Base-by-base conservation (phyloP, 345 rosid species). In the Syzygium aromaticum region DNA sequence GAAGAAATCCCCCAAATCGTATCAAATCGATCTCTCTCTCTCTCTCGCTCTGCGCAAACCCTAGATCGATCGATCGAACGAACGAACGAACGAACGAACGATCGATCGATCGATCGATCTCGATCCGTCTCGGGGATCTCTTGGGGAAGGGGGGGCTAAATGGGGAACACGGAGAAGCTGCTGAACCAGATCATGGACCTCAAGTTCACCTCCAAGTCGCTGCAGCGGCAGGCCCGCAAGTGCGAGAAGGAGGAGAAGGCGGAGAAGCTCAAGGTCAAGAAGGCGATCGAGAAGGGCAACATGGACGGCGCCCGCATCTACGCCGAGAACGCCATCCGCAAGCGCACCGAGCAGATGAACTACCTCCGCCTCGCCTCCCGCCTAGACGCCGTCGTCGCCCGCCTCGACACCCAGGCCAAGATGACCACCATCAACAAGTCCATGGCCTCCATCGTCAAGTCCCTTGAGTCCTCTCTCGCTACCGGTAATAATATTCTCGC, bases 241-340 rank as follows among this genome's bases (percentile, higher is more conserved):
- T 98, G 99, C 94, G 99, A 98, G 96, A 98, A 98, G 94, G 99
- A 96, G 16, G 99, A 96, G 96, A 98, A 98, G 57, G 86, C 96
- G n/a, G 99, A 96, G 94, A 96, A 96, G 87, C 88, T 98, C 87
- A 98, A 96, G 92, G 97, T 96, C 52, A 96, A 98, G 93, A 98
- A 98, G 92, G 99, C 99, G 84, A 98, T 96, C 88, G 99, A 98
- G 94, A 98, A 96, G 57, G 99, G 99, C 3, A 98, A 98, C 89
- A 94, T 96, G 98, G 99, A 98, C 86, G 99, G 99, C 25, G 99
- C 96, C 57, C 93, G 99, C 90, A 96, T 98, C 96, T 98, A 98
- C 84, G 99, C 99, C 7, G 99, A 96, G 93, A 98, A 95, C 90
- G 94, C 98, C 84, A 98, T 98, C 89, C 94, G 99, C 30, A 98